A percentile compares a stretch with the other conserved stretches of the same genome.
Conservation (phyloP, 2,329 filamentous ascomycete species). For the Sarocladium strictum region DNA sequence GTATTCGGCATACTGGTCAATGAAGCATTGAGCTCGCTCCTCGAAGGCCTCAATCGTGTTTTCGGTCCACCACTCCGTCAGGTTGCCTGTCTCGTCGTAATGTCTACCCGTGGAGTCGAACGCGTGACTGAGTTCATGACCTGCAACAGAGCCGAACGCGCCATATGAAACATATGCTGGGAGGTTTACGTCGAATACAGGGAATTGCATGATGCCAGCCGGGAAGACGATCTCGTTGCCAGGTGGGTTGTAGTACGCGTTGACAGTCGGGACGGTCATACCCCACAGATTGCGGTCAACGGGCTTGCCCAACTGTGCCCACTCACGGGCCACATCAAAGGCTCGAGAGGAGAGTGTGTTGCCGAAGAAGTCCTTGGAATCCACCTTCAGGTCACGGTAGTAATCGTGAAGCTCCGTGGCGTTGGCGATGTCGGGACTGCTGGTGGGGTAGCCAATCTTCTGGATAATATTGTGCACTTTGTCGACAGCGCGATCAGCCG, state of each 20-base stretch:
- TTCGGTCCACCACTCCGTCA: slow-evolving; percentile 62
- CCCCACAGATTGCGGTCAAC: slow-evolving; percentile 55
- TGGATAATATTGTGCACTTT: slow-evolving; percentile 63
- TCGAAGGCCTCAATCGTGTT: slow-evolving; percentile 52
- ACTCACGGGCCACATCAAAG: slow-evolving; percentile 42
- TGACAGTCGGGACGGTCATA: slow-evolving; percentile 56
- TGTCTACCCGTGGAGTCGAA: slow-evolving; percentile 62
- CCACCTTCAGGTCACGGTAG: slow-evolving; percentile 48
- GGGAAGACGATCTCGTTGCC: slow-evolving; percentile 62
- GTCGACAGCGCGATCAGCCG: slow-evolving; percentile 52
- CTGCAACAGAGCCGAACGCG: slow-evolving; percentile 61
- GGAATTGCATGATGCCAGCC: slow-evolving; percentile 60
- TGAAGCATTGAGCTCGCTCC: slow-evolving; percentile 56
- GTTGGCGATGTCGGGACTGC: slow-evolving; percentile 52
- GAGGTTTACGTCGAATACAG: slow-evolving; percentile 56
- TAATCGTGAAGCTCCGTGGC: slow-evolving; percentile 48
- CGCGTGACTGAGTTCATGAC: slow-evolving; percentile 65
- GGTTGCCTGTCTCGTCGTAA: slow-evolving; percentile 59
- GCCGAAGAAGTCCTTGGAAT: slow-evolving; percentile 44
- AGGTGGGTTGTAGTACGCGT: slow-evolving; percentile 59
- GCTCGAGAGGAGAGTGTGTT: slow-evolving; percentile 48
- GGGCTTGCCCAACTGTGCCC: slow-evolving; percentile 54
- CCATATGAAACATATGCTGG: slow-evolving; percentile 63
- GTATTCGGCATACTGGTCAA: slow-evolving; percentile 60
- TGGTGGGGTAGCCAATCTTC: slow-evolving; percentile 63